Evolutionary conservation across 2,329 filamentous ascomycete species (phyloP), one percentile per base, ranked within the genome.

Genomic region (Neofusicoccum kwambonambiense): DNA sequence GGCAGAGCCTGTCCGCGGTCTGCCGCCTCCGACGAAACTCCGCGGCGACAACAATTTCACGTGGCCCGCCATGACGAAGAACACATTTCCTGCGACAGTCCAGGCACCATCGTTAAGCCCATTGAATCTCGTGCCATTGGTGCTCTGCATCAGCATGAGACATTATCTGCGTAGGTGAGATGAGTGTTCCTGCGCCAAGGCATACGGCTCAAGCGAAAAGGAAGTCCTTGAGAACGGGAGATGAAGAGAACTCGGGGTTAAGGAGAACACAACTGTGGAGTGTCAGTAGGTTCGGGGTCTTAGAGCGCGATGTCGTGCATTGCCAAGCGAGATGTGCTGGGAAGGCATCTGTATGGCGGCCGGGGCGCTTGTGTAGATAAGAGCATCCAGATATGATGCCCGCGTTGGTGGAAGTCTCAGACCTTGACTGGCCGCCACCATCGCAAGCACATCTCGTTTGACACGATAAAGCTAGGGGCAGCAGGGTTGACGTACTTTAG

Each of bases 181-280:
- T 58, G 54, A 11, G 54, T 7, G 7, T 3, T 22, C 27, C 15
- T 47, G 31, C 42, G 42, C 41, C 31, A 35, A 27, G 34, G 27
- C 2, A 9, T 19, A 19, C 17, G 15, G 37, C 22, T 44, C 39
- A 78, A 62, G 82, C 82, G 75, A 96, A 95, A 58, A 97, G 83
- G 74, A 97, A 97, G 65, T 96, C 92, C 75, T 95, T 96, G 49
- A 97, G 83, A 1, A 97, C 87, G 0, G 93, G 91, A n/a, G 92
- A 95, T 11, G 91, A 90, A 39, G 93, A 91, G 74, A 97, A 97
- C 76, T 97, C 93, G 0, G 94, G 94, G 76, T 97, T 97, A 35
- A 97, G 80, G 69, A 98, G 80, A 67, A 97, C 89, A 79, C 93
- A 97, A 75, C 92, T 96, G 73, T 50, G 65, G 68, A 64, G 65